phyloP scores from a whole-genome alignment of 352 stramenopile genomes.

The Achlya hypogyna region DNA sequence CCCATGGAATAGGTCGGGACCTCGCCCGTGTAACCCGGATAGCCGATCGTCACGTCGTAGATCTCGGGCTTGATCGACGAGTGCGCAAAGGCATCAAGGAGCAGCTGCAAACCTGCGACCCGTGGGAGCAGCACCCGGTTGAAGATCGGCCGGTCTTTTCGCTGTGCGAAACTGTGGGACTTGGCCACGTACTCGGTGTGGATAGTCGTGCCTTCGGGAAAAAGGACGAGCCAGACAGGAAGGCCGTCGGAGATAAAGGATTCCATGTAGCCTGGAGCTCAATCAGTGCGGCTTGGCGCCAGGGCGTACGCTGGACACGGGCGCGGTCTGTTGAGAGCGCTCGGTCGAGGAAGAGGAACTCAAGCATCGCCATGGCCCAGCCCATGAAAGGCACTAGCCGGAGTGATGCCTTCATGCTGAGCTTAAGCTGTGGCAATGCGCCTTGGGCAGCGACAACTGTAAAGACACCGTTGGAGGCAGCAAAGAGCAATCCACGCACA shows the following conservation, averaged over 20 bases:
- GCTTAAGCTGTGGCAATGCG: constrained; percentile 23
- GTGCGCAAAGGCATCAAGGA: constrained; percentile 38
- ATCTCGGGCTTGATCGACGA: constrained; percentile 27
- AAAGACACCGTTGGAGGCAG: constrained; percentile 9
- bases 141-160: constrained; percentile 43
- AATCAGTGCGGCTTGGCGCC: too few species aligned
- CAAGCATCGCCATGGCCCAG: constrained; percentile 26
- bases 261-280: constrained; percentile 13
- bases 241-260: constrained; percentile 25
- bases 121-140: constrained; percentile 55
- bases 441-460: constrained; percentile 18
- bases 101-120: constrained; percentile 56
- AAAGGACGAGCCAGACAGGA: constrained; percentile 31
- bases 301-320: not conserved
- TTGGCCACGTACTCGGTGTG: constrained; percentile 36
- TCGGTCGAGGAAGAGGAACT: constrained; percentile 37
- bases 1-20: constrained; percentile 31
- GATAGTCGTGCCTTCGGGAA: constrained; percentile 37
- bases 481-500: not conserved
- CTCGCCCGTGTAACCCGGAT: constrained; percentile 7
- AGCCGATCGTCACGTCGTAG: constrained; percentile 50
- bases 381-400: constrained; percentile 25
- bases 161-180: constrained; percentile 44
- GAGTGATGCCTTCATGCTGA: constrained; percentile 29
- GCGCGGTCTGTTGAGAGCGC: constrained; percentile 21